Percentiles rank a stretch among this genome's conserved stretches.
These are phyloP conservation scores for Tolypocladium cylindrosporum DNA, from an alignment of 2,329 filamentous ascomycete genomes.

Conservation along the genomic window DNA sequence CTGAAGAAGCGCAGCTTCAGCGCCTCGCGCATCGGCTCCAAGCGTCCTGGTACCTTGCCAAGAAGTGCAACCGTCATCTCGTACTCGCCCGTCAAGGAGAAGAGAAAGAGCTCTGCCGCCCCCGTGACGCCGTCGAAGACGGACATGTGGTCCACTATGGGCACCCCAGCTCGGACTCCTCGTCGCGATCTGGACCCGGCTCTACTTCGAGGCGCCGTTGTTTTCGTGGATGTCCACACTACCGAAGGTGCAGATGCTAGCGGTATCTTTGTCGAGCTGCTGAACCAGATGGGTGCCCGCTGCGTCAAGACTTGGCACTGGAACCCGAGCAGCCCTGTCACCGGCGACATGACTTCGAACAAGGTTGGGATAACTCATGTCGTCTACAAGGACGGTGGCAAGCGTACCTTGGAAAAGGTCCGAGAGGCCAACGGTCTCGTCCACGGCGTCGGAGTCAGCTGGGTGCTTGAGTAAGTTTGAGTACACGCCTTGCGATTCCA, in stretches of 20 bases:
- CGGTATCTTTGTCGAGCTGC: constrained; percentile 68
- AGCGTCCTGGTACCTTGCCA: constrained; percentile 30
- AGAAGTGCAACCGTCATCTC: constrained; percentile 44
- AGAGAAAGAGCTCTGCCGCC: constrained; percentile 12
- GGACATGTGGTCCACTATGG: constrained; percentile 42
- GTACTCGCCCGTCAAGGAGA: constrained; percentile 40
- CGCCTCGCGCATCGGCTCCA: constrained; percentile 34
- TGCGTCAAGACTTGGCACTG: constrained; percentile 70
- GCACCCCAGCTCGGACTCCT: constrained; percentile 47
- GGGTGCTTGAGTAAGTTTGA: constrained; percentile 71
- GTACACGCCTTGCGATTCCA: not conserved
- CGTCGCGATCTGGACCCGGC: constrained; percentile 40
- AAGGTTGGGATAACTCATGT: constrained; percentile 78
- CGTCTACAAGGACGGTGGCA: constrained; percentile 79
- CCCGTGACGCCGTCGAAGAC: constrained; percentile 32
- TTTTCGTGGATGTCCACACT: constrained; percentile 77
- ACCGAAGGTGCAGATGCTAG: constrained; percentile 73
- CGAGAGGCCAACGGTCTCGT: constrained; percentile 62
- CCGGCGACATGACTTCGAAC: constrained; percentile 24
- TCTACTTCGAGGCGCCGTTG: constrained; percentile 60
- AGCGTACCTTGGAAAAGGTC: constrained; percentile 73
- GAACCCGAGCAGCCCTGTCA: constrained; percentile 40
- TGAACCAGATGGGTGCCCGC: constrained; percentile 71
- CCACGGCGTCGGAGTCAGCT: constrained; percentile 77
- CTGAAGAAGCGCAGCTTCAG: constrained; percentile 41